phyloP scores from a whole-genome alignment of 1,284 basidiomycete species.

The Golubevia sp. region DNA sequence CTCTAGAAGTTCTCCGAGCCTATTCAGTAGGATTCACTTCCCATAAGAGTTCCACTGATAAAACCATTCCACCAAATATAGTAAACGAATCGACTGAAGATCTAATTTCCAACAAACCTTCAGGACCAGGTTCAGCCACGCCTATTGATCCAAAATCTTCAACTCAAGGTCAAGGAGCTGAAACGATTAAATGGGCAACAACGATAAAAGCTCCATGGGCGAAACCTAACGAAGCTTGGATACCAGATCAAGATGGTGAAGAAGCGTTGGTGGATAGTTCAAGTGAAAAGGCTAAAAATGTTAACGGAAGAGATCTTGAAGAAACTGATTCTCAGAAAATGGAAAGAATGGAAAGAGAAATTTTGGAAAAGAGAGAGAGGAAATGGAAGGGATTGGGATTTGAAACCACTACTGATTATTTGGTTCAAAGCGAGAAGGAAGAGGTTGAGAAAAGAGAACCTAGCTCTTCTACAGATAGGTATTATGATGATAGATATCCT shows the following conservation, averaged over 20 bases:
- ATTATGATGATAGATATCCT: neutral
- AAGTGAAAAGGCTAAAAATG: neutral
- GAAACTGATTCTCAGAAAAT: neutral
- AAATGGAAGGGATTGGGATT: neutral
- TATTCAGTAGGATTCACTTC: too few relatives aligned
- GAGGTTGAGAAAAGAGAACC: neutral
- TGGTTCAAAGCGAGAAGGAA: neutral
- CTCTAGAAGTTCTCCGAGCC: too few relatives aligned
- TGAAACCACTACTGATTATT: neutral
- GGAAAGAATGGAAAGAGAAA: neutral
- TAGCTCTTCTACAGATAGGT: neutral
- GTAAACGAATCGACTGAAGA: neutral
- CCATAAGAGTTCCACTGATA: too few relatives aligned
- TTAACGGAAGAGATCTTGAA: neutral
- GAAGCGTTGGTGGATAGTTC: neutral
- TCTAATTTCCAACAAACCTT: neutral
- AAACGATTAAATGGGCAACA: neutral
- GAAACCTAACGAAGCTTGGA: neutral
- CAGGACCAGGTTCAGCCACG: neutral
- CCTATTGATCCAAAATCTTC: neutral
- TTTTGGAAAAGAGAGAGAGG: neutral
- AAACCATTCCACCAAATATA: neutral
- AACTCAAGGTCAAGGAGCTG: too few relatives aligned
- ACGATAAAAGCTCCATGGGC: neutral
- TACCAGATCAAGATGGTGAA: neutral